These are phyloP conservation scores for Kluyveromyces nonfermentans DNA, from an alignment of 805 yeast species.

Conservation along the genomic window DNA sequence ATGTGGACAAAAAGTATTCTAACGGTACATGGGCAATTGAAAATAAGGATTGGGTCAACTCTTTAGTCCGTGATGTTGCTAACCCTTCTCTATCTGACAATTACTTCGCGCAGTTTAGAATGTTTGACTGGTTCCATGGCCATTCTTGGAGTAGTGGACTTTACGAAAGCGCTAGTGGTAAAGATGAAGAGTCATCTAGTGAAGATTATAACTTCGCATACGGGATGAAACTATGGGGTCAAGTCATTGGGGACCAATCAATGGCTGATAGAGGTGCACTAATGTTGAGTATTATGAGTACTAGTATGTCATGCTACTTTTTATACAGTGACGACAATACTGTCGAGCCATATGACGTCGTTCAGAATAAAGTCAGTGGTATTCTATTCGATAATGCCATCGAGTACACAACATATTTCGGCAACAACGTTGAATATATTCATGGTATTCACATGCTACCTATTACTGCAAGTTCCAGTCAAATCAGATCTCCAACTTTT, in stretches of 20 bases:
- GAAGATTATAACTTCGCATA: constrained; percentile 66
- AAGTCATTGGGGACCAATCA: constrained; percentile 40
- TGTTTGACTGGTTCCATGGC: constrained; percentile 65
- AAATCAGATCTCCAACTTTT: constrained; percentile 42
- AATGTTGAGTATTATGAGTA: constrained; percentile 45
- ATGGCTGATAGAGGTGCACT: constrained; percentile 49
- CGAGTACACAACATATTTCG: constrained; percentile 67
- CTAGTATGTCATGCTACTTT: constrained; percentile 49
- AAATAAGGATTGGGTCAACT: constrained; percentile 48
- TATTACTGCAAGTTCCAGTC: constrained; percentile 51
- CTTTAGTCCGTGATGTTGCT: constrained; percentile 56
- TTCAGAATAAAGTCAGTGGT: constrained; percentile 56
- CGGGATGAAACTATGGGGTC: constrained; percentile 64
- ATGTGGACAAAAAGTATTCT: constrained; percentile 45
- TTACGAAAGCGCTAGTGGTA: constrained; percentile 53
- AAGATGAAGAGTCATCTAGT: constrained; percentile 60
- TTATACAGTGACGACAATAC: constrained; percentile 39
- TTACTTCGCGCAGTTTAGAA: constrained; percentile 54
- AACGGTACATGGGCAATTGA: constrained; percentile 39
- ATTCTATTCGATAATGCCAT: constrained; percentile 63
- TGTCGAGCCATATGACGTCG: constrained; percentile 42
- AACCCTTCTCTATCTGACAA: constrained; percentile 46
- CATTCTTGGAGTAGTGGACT: constrained; percentile 73
- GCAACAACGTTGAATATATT: constrained; percentile 48
- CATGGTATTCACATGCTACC: constrained; percentile 80